These are phyloP conservation scores for Fusarium anthophilum DNA, from an alignment of 2,329 filamentous ascomycete species.

Conservation along the genomic window DNA sequence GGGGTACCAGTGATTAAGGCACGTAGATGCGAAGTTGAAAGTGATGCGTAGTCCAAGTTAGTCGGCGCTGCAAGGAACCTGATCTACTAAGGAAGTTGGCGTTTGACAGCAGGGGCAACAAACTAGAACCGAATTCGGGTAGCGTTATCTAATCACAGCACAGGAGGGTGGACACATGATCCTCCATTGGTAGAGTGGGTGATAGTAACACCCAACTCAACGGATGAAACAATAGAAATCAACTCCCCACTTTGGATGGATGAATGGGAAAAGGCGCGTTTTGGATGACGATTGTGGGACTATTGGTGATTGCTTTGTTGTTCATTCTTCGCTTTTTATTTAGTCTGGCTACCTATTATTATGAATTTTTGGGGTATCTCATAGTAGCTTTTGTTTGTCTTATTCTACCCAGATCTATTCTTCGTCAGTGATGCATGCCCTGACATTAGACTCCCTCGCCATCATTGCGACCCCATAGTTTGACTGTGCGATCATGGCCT, in stretches of 20 bases:
- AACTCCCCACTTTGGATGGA: conserved; percentile 13
- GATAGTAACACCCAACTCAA: conserved; percentile 7
- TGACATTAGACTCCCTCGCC: conserved; percentile 59
- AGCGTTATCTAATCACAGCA: conserved; percentile 43
- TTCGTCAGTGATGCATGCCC: conserved; percentile 29
- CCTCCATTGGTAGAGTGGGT: conserved; percentile 2
- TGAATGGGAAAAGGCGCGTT: not conserved
- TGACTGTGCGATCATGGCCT: conserved; percentile 93
- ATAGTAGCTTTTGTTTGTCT: conserved; percentile 26
- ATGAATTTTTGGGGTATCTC: conserved; percentile 41
- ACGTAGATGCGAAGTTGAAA: conserved; percentile 6
- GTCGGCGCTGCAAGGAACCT: conserved; percentile 30
- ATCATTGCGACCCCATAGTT: conserved; percentile 93
- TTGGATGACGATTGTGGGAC: not conserved
- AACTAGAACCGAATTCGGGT: conserved; percentile 7
- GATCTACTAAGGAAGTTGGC: conserved; percentile 38
- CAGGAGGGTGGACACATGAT: conserved; percentile 31
- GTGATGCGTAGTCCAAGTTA: conserved; percentile 23
- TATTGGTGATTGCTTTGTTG: not conserved
- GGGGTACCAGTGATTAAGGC: conserved; percentile 15
- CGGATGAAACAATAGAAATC: conserved; percentile 12
- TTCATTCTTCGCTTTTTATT: not conserved
- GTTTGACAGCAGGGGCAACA: conserved; percentile 25
- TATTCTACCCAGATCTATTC: conserved; percentile 21
- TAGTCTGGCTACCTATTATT: conserved; percentile 9